phyloP scores from a whole-genome alignment of 345 rosid genomes.

The Euphorbia pulcherrima region DNA sequence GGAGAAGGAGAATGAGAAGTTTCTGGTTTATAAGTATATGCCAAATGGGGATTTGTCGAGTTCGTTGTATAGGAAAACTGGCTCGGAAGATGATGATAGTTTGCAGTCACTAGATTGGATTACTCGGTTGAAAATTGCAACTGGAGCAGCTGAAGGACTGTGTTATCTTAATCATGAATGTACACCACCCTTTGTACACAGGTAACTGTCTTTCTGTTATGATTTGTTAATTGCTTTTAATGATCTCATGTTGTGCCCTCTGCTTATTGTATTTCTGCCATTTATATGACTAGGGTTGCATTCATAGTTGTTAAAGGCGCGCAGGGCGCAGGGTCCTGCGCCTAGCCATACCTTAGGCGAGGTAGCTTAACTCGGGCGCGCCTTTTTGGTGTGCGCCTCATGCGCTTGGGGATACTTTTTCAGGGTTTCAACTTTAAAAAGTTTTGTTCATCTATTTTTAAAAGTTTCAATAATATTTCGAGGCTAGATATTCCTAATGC shows the following conservation, averaged over 20 bases:
- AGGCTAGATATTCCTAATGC: too few relatives aligned
- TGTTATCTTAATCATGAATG: constrained; percentile 92
- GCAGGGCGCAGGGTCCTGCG: too few relatives aligned
- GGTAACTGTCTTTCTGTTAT: constrained; percentile 35
- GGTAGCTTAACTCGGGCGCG: too few relatives aligned
- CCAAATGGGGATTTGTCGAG: constrained; percentile 80
- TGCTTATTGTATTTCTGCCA: not conserved
- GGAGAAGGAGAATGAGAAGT: constrained; percentile 77
- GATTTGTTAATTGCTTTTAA: not conserved
- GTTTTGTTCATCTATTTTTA: too few relatives aligned
- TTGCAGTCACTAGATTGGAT: constrained; percentile 96
- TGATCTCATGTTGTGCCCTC: not conserved
- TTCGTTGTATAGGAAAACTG: constrained; percentile 61
- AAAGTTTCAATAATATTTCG: too few relatives aligned
- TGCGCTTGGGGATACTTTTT: too few relatives aligned
- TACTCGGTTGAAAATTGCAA: constrained; percentile 90
- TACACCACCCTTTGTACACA: constrained; percentile 79
- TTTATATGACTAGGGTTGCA: not conserved
- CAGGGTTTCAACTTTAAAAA: too few relatives aligned
- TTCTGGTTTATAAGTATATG: constrained; percentile 79
- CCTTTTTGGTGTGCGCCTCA: too few relatives aligned
- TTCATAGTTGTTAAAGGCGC: too few relatives aligned
- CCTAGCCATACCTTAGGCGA: too few relatives aligned
- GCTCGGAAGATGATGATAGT: constrained; percentile 60
- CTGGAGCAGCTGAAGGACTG: constrained; percentile 89